phyloP scores from a whole-genome alignment of 331 rosid genomes.

The Ulmus americana region DNA sequence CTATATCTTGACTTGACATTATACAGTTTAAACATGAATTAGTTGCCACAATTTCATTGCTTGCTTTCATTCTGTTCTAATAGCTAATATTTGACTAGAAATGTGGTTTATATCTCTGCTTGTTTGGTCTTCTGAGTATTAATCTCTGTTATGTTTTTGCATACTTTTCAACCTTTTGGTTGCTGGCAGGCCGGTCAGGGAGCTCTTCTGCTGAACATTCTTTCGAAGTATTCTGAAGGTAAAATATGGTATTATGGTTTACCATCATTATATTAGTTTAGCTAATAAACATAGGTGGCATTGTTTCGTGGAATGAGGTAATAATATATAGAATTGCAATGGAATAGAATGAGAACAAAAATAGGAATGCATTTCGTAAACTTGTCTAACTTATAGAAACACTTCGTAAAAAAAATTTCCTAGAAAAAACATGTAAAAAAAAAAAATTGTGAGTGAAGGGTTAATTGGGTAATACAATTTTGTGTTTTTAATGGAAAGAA shows the following conservation, averaged over 20 bases:
- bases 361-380: no score
- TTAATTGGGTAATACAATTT: no score
- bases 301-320: no score
- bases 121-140: not conserved
- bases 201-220: constrained; percentile 83
- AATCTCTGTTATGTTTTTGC: constrained; percentile 4
- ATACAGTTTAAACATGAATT: not conserved
- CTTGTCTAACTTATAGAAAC: no score
- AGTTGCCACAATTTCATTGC: not conserved
- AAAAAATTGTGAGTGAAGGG: no score
- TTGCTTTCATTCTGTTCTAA: not conserved
- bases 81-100: no score
- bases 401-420: no score
- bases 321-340: no score
- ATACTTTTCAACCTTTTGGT: constrained; percentile 15
- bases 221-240: constrained; percentile 89
- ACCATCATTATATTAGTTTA: constrained; percentile 5
- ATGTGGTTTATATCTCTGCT: not conserved
- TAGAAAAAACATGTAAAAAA: no score
- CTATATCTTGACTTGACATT: not conserved
- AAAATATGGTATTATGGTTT: constrained; percentile 15
- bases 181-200: constrained; percentile 84
- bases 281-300: no score
- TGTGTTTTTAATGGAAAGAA: no score
- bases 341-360: no score